Conservation (phyloP, 148 eudicot species). For the Amaranthus cruentus region DNA sequence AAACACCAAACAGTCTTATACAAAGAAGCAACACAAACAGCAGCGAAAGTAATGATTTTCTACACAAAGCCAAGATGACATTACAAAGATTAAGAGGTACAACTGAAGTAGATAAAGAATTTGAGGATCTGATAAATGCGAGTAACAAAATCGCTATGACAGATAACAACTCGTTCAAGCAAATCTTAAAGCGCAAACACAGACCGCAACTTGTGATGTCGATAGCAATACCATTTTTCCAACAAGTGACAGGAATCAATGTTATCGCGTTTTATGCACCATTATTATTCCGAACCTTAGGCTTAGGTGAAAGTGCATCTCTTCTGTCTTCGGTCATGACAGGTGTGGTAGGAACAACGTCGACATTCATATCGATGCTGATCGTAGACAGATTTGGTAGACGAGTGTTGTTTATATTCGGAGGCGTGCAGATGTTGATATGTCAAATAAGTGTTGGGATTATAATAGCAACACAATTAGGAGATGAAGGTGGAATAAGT, state of each 20-base stretch:
- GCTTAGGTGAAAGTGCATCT: conserved; percentile 48
- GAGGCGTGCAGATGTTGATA: conserved; percentile 41
- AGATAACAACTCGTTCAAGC: conserved; percentile 9
- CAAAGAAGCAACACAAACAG: conserved; percentile 28
- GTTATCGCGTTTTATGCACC: conserved; percentile 57
- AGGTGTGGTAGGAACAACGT: conserved; percentile 28
- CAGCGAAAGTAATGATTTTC: neutral
- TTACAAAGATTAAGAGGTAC: conserved; percentile 46
- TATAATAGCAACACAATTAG: conserved; percentile 20
- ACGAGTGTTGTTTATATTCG: conserved; percentile 29
- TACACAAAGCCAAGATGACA: conserved; percentile 27
- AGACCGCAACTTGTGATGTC: conserved; percentile 58
- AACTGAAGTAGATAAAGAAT: conserved; percentile 22
- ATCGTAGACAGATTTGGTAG: conserved; percentile 45
- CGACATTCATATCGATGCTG: conserved; percentile 39
- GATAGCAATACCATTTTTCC: conserved; percentile 49
- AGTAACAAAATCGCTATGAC: conserved; percentile 1
- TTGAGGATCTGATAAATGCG: conserved; percentile 23
- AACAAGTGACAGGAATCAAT: conserved; percentile 53
- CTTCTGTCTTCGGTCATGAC: conserved; percentile 41
- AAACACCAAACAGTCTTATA: conserved; percentile 63
- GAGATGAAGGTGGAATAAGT: conserved; percentile 23
- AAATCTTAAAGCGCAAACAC: conserved; percentile 28
- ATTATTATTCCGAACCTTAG: conserved; percentile 44
- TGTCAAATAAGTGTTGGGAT: conserved; percentile 28